Evolutionary conservation across 768 basidiomycete species (phyloP), one percentile per base, ranked within the genome.

Genomic region (Boletus subcaerulescens): DNA sequence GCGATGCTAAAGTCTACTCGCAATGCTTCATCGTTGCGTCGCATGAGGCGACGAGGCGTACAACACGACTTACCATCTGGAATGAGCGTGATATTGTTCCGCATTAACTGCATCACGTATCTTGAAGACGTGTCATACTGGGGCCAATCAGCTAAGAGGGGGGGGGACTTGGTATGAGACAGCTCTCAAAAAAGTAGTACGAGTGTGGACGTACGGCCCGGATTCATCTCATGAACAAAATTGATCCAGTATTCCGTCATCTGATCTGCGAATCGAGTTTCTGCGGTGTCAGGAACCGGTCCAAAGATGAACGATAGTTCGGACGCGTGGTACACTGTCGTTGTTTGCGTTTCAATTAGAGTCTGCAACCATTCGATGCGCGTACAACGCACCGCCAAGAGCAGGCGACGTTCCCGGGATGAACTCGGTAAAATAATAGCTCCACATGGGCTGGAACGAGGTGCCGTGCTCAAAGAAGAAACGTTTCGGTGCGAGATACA

Each of bases 351-450:
- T 29, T 29, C 8, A n/a, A n/a, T 43, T 14, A 22, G 24, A n/a
- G 9, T 14, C 22, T 38, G 24, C 20, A 46, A 3, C 5, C 22
- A 38, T 36, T 14, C 1, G 10, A 22, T 12, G 9, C 7, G 32
- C 11, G 24, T 7, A 5, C 15, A 6, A 64, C 74, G 54, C 40
- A 80, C 84, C 81, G 61, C 84, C 83, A 2, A 77, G 52, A 3
- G 67, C 60, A 5, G 74, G 71, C 50, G 78, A 65, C 49, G 81
- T 76, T 10, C 82, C 84, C 0, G 82, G 82, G 48, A 85, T 78
- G 35, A 82, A 80, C 63, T 85, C 81, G 17, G 66, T 71, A 60
- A 85, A 84, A 57, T 76, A 75, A 50, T 85, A 85, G 0, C 68
- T 79, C 65, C 77, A 85, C 60, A 79, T 74, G 0, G 77, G 75